These are phyloP conservation scores for Saturnispora ahearnii DNA, from an alignment of 805 yeast species.

Conservation along the genomic window DNA sequence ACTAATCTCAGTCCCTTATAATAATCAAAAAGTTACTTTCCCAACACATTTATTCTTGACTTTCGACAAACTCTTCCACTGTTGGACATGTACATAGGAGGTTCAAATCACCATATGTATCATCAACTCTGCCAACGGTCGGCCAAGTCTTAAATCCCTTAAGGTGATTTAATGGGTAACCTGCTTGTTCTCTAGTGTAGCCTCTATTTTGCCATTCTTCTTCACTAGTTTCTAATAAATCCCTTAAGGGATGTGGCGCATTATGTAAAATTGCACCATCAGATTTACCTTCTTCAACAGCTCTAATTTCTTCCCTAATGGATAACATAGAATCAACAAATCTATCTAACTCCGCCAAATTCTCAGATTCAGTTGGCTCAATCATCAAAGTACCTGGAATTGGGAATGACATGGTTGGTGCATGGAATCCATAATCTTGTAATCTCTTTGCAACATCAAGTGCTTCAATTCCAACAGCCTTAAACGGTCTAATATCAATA, in stretches of 20 bases:
- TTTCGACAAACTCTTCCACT: conserved; percentile 60
- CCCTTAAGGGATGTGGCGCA: conserved; percentile 87
- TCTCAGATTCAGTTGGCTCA: conserved; percentile 96
- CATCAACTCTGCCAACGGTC: conserved; percentile 84
- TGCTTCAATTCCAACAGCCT: conserved; percentile 77
- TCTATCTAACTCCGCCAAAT: conserved; percentile 78
- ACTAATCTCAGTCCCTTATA: neutral
- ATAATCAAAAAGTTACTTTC: neutral
- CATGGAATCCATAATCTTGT: conserved; percentile 98
- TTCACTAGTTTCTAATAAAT: conserved; percentile 50
- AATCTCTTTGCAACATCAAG: conserved; percentile 94
- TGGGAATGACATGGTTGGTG: conserved; percentile 98
- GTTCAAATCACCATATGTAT: conserved; percentile 88
- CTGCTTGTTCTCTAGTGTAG: conserved; percentile 88
- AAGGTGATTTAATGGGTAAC: conserved; percentile 76
- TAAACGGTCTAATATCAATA: conserved; percentile 80
- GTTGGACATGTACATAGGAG: conserved; percentile 89
- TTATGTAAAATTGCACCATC: conserved; percentile 69
- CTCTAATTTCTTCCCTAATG: conserved; percentile 74
- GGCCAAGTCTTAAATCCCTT: conserved; percentile 88
- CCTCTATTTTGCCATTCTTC: conserved; percentile 79
- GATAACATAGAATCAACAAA: conserved; percentile 81
- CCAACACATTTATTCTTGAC: neutral
- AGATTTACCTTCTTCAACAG: conserved; percentile 55
- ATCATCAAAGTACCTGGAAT: conserved; percentile 96